Evolutionary conservation across 2,329 filamentous ascomycete species (phyloP), one percentile per base, ranked within the genome.

Genomic region (Colletotrichum liaoningense): DNA sequence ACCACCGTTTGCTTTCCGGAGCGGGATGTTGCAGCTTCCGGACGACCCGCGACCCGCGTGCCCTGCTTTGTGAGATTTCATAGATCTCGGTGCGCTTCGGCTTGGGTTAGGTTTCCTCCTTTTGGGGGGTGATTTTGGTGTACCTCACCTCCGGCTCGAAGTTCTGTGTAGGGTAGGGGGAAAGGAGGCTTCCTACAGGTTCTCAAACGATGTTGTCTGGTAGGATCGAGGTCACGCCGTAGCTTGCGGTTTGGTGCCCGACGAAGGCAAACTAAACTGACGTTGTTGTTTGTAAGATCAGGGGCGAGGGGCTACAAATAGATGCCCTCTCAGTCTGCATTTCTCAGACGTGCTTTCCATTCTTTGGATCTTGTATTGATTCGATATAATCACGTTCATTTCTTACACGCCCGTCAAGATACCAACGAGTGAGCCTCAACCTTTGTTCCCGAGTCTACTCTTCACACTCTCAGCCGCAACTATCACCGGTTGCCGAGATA

Each of bases 171-270:
- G 8, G 57, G 26, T 22, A 67, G 55, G 19, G 57, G 56, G n/a
- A 9, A 11, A 24, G 35, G 12, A 60, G 67, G 66, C 55, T 69
- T 65, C 66, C 70, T 42, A 73, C 67, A 62, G 66, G 49, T 55
- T 28, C 57, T 46, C 28, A 26, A 65, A 70, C 67, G 46, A 33
- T 24, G 24, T 24, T 70, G 67, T 57, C 55, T 33, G 56, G 56
- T 65, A 60, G 16, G 35, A 64, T 67, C 69, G 69, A 72, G 35
- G 69, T 72, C 38, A 64, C 35, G 60, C 70, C 67, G 67, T 24
- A 16, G 26, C 11, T 60, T 16, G 63, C 55, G 24, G 14, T 22
- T 72, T 72, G 69, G 60, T 62, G 66, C 60, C 67, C 60, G 56
- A 62, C 33, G 28, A 16, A 24, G 49, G 28, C n/a, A 54, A 56